Evolutionary conservation across 2,329 filamentous ascomycete genomes (phyloP).

Genomic region (Cordyceps farinosa): DNA sequence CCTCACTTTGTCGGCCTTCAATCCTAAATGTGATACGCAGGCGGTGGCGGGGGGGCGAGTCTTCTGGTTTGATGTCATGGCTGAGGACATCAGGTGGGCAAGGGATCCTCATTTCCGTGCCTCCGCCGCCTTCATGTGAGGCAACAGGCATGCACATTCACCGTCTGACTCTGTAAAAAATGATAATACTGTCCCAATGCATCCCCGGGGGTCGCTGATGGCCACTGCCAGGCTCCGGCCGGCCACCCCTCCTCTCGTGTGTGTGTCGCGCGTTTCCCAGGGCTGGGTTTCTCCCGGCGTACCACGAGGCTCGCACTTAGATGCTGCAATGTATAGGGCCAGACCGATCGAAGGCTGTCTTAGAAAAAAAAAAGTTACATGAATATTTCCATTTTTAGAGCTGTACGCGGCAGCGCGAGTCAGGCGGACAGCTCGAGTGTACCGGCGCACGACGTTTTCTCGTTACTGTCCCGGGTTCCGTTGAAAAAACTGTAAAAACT

Average conservation of each 20-base stretch:
- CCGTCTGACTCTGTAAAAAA: background rate
- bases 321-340: background rate
- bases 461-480: background rate
- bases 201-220: background rate
- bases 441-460: background rate
- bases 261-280: background rate
- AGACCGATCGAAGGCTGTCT: background rate
- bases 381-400: background rate
- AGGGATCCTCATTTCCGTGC: background rate
- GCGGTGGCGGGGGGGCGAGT: background rate
- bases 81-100: background rate
- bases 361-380: background rate
- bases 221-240: background rate
- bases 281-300: background rate
- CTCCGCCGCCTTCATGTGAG: slow-evolving; percentile 16
- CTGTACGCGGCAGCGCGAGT: background rate
- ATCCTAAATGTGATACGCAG: background rate
- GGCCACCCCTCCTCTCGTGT: background rate
- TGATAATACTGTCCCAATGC: background rate
- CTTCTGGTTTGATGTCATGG: background rate
- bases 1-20: slow-evolving; percentile 2
- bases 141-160: slow-evolving; percentile 3
- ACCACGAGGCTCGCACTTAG: background rate
- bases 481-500: background rate
- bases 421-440: background rate